Evolutionary conservation across 441 rosid genomes (phyloP), one percentile per base, ranked within the genome.

Genomic region (Adansonia rubrostipa): DNA sequence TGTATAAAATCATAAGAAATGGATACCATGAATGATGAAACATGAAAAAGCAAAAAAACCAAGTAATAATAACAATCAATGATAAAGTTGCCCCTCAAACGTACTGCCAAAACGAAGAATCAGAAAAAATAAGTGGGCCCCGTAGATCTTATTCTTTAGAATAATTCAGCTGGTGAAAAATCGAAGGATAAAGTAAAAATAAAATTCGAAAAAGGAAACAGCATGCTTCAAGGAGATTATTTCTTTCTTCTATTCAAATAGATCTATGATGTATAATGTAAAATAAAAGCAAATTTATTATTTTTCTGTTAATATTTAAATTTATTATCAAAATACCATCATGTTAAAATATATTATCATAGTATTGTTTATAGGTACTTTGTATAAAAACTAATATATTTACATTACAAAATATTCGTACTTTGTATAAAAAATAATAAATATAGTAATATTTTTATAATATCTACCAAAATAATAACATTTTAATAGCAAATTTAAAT

Each of bases 51-150:
- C 17, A 24, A 15, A 56, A 71, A 8, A 0, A 24, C 0, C 17
- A 51, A 51, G 1, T 51, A 14, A 13, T 19, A 19, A 0, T 24
- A 24, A 20, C 11, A 24, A 61, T 61, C 17, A 24, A 61, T 4
- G 66, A 24, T 61, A 24, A 24, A 61, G 57, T 4, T 11, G 0
- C 5, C 56, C 36, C 42, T 0, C 42, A 36, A 48, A 2, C 53
- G 0, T 11, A 11, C 1, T 67, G 60, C 51, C 77, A 64, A 53
- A 24, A 51, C 5, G 76, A 81, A 65, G 79, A 79, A 75, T 68
- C 71, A 71, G 69, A 76, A 74, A 9, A 76, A 28, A 62, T 50
- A 45, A 24, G 19, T 85, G 76, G 42, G 75, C 82, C 83, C 80
- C 10, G 11, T 10, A 28, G 19, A 28, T 19, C 63, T 22, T 57